Base-by-base conservation (phyloP, 768 basidiomycete species). In the Phanerochaete sordida region DNA sequence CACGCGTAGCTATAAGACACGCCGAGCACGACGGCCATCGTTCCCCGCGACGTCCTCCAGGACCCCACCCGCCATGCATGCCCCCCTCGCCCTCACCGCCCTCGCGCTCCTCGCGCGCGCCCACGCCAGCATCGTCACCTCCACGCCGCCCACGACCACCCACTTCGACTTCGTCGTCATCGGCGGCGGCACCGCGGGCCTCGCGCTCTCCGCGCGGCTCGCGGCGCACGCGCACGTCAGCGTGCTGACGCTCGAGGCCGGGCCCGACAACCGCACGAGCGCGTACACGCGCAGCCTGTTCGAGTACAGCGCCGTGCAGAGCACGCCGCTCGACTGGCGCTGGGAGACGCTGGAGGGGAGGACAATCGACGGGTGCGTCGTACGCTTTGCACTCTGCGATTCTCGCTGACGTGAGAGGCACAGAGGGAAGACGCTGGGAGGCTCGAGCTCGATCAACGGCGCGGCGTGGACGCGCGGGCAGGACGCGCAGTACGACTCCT, bases 181-280 rank as follows among this genome's bases (percentile, higher is more conserved):
- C 13, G 83, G 83, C 8, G 80, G 75, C 12, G 75, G 75, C 1
- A 65, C 81, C 12, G 74, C 81, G 1, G 83, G 82, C 19, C 74
- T 75, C 15, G 79, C 81, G 3, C 77, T 84, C 39, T 79, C 83
- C 51, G 28, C 51, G 30, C 51, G 82, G 12, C 73, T 84, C 12
- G 69, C 80, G 0, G 81, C 83, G 64, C 73, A 82, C 56, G 63
- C 76, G 3, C 61, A 67, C 0, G 68, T 76, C 44, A 74, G 76
- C 11, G 76, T 85, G 0, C 73, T 83, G 3, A 68, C 83, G 58
- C 73, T 85, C 47, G 84, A 85, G 67, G 83, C 78, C 2, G 83
- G 84, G 0, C 73, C 68, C 7, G 82, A 82, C 62, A 69, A 81
- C 62, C 73, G 80, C 24, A 69, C 70, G 5, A 76, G 81, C 62